Conservation (phyloP, 768 basidiomycete genomes). For the Lyophyllum decastes region DNA sequence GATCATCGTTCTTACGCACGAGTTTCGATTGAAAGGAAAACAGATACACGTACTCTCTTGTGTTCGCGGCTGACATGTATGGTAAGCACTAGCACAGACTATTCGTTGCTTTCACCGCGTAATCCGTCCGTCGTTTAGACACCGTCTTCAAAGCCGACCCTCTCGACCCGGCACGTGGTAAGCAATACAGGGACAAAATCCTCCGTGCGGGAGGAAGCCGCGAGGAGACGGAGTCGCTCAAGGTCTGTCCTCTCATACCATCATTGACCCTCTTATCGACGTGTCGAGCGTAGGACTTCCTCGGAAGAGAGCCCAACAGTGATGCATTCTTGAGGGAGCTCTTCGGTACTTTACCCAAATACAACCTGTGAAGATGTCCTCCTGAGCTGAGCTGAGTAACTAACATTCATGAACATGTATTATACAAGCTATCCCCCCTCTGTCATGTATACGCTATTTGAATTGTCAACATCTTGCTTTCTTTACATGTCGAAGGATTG, state of each 20-base stretch:
- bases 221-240: constrained; percentile 79
- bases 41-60: constrained; percentile 72
- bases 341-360: constrained; percentile 45
- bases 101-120: not conserved
- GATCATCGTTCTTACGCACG: not conserved
- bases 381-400: not conserved
- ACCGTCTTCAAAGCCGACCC: constrained; percentile 85
- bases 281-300: constrained; percentile 57
- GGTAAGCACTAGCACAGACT: constrained; percentile 24
- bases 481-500: too few species aligned
- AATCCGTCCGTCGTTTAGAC: constrained; percentile 29
- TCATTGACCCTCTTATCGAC: not conserved
- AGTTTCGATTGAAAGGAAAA: not conserved
- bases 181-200: constrained; percentile 75
- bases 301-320: constrained; percentile 73
- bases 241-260: constrained; percentile 41
- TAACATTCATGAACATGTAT: not conserved
- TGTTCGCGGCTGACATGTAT: constrained; percentile 63
- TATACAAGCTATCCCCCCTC: not conserved
- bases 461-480: not conserved
- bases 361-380: constrained; percentile 5
- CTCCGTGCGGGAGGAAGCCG: constrained; percentile 73
- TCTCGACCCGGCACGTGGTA: constrained; percentile 65
- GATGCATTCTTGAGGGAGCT: constrained; percentile 74
- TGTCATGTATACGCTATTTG: not conserved